Evolutionary conservation across 2,329 filamentous ascomycete genomes (phyloP).

Genomic region (Pseudogymnoascus sp.): DNA sequence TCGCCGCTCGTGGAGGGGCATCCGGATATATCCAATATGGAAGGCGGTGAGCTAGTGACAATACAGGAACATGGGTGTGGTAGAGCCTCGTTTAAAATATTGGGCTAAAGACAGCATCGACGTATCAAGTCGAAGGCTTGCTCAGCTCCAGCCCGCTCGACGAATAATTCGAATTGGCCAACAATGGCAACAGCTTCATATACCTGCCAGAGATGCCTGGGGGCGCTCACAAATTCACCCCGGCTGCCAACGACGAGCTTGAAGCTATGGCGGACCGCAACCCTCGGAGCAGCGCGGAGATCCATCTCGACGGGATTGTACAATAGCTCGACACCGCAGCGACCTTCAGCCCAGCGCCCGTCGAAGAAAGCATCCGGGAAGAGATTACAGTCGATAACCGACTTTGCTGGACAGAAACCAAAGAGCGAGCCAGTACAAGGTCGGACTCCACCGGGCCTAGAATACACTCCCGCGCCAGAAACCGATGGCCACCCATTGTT

Average conservation of each 20-base stretch:
- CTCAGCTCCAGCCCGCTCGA: not conserved
- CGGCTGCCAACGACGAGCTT: slow-evolving; percentile 14
- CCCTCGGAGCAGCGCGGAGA: slow-evolving; percentile 15
- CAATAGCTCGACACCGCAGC: slow-evolving; percentile 14
- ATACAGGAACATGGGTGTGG: slow-evolving; percentile 1
- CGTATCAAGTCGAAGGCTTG: not conserved
- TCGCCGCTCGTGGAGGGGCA: not conserved
- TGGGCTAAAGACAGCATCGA: slow-evolving; percentile 4
- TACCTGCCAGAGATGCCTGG: slow-evolving; percentile 28
- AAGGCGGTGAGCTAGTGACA: slow-evolving; percentile 7
- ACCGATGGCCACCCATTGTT: slow-evolving; percentile 24
- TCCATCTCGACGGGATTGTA: slow-evolving; percentile 19
- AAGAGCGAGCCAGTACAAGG: slow-evolving; percentile 23
- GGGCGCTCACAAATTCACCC: slow-evolving; percentile 20
- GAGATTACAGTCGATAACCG: slow-evolving; percentile 19
- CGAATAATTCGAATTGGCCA: not conserved
- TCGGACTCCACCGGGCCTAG: slow-evolving; percentile 19
- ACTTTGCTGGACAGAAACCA: slow-evolving; percentile 19
- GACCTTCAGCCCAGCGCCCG: slow-evolving; percentile 14
- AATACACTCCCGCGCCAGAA: slow-evolving; percentile 19
- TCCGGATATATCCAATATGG: slow-evolving; percentile 1
- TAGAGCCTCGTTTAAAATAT: slow-evolving; percentile 8
- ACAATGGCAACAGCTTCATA: slow-evolving; percentile 20
- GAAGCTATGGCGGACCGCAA: slow-evolving; percentile 15
- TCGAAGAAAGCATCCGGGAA: slow-evolving; percentile 16